These are phyloP conservation scores for Pisolithus orientalis DNA, from an alignment of 768 basidiomycete species.

Conservation along the genomic window DNA sequence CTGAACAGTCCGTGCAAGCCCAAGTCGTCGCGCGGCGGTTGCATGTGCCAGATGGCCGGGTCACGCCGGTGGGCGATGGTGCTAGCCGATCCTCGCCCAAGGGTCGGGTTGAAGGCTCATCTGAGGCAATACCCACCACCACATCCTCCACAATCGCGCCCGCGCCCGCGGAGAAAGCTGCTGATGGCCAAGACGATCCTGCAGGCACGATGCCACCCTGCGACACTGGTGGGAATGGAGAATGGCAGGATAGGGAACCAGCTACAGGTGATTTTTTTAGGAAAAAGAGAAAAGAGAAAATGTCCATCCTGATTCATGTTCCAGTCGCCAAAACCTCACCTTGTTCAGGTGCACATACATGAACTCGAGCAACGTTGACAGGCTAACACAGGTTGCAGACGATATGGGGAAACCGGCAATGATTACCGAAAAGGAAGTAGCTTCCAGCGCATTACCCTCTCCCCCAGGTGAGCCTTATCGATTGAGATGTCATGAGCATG, in stretches of 20 bases:
- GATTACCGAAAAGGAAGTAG: not conserved
- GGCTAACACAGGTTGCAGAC: not conserved
- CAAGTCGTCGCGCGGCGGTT: slow-evolving; percentile 40
- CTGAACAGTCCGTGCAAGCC: slow-evolving; percentile 42
- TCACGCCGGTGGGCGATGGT: slow-evolving; percentile 28
- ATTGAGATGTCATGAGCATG: not conserved
- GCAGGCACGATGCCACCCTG: not conserved
- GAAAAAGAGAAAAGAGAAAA: not conserved
- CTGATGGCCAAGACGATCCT: not conserved
- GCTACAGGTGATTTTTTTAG: not conserved
- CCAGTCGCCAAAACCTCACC: not conserved
- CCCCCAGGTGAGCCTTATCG: not conserved
- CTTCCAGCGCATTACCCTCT: not conserved
- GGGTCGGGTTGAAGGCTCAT: slow-evolving; percentile 16
- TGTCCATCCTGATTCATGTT: not conserved
- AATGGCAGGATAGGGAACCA: not conserved
- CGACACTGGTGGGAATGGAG: not conserved
- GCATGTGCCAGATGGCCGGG: slow-evolving; percentile 44
- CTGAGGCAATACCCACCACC: slow-evolving; percentile 12
- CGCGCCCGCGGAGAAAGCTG: slow-evolving; percentile 8
- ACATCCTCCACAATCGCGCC: slow-evolving; percentile 12
- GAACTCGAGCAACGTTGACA: not conserved
- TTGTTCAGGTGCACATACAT: not conserved
- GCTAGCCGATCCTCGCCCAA: slow-evolving; percentile 35
- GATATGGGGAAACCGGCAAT: not conserved